Evolutionary conservation across 2,329 filamentous ascomycete species (phyloP).

Genomic region (Alternaria gansuensis): DNA sequence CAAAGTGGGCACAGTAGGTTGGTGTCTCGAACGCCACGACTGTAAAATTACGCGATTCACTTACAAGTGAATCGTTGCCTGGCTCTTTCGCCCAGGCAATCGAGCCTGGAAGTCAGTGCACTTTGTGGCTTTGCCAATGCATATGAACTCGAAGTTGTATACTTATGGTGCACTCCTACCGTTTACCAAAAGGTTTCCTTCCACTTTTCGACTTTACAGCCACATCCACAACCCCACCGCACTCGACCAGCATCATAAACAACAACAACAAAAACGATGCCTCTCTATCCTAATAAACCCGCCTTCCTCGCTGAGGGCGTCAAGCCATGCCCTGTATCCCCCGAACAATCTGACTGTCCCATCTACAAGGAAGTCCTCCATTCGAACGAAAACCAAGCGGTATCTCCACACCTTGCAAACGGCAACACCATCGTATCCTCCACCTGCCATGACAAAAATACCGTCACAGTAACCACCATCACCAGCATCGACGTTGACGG

Average conservation of each 20-base stretch:
- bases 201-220: neutral
- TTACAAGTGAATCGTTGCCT: too few relatives aligned
- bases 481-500: neutral
- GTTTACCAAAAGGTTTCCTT: neutral
- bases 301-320: neutral
- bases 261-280: neutral
- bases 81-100: neutral
- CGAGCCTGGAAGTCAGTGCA: neutral
- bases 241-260: neutral
- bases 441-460: neutral
- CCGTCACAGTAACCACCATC: neutral
- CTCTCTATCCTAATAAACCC: neutral
- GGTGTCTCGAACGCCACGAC: too few relatives aligned
- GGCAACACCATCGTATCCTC: neutral
- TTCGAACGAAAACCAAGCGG: too few relatives aligned
- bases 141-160: neutral
- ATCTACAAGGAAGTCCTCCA: neutral
- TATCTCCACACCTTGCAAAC: neutral
- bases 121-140: neutral
- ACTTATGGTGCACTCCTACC: neutral
- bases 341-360: neutral
- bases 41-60: too few relatives aligned
- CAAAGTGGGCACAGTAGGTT: conserved; percentile 43
- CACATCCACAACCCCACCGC: neutral
- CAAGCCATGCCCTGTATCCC: neutral